Evolutionary conservation across 306 rosid genomes (phyloP).

Genomic region (Vigna trinervia): DNA sequence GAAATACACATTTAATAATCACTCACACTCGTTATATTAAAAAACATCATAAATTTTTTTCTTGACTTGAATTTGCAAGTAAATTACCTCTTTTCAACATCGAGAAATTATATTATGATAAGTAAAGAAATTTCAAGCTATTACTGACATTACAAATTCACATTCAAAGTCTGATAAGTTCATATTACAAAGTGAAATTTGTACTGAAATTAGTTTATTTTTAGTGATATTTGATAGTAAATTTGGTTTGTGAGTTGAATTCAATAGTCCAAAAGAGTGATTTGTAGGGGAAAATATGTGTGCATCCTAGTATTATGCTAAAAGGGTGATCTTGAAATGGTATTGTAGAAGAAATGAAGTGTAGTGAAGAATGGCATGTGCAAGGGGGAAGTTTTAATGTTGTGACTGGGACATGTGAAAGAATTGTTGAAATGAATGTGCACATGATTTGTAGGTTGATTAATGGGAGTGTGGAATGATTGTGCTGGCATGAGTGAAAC

Average conservation of each 20-base stretch:
- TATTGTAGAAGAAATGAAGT: neutral
- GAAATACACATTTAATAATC: rapidly evolving
- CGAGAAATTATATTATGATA: too few species aligned
- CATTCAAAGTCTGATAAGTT: too few species aligned
- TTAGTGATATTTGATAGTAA: too few species aligned
- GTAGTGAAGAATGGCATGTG: conserved; percentile 30
- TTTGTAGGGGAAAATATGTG: neutral
- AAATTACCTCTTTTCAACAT: too few species aligned
- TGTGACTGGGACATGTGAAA: conserved; percentile 27
- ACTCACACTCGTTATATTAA: too few species aligned
- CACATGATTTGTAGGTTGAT: conserved; percentile 38
- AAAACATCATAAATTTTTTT: rapidly evolving
- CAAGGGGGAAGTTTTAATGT: neutral
- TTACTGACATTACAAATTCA: too few species aligned
- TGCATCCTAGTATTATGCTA: neutral
- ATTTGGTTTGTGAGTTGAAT: neutral
- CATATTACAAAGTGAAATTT: too few species aligned
- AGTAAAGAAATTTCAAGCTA: too few species aligned
- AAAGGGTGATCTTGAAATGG: neutral
- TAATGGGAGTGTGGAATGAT: conserved; percentile 34
- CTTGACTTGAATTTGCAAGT: rapidly evolving
- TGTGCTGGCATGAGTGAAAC: conserved; percentile 51
- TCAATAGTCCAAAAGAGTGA: neutral
- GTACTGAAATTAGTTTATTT: too few species aligned
- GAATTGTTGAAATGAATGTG: conserved; percentile 40